Percentiles rank a stretch among this genome's conserved stretches.
phyloP scores from a whole-genome alignment of 192 early-diverging fungal genomes.

The Kappamyces sp. region DNA sequence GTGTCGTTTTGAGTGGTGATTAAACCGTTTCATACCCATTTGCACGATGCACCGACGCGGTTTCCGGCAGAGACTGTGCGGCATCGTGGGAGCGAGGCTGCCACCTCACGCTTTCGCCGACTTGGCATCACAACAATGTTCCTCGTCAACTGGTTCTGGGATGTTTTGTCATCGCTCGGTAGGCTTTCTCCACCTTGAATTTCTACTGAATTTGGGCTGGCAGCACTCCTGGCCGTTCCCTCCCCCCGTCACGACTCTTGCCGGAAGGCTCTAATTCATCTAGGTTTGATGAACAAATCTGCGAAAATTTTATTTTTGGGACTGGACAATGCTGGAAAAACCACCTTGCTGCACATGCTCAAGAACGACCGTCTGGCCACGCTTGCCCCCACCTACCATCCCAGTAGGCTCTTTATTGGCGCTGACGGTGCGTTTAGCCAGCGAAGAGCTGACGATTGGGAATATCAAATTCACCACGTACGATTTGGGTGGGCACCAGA shows the following conservation, averaged over 20 bases:
- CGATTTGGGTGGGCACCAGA: conserved; percentile 95
- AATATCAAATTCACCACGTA: conserved; percentile 97
- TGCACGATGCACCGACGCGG: neutral
- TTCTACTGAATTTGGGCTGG: neutral
- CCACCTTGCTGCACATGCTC: conserved; percentile 97
- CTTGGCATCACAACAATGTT: conserved; percentile 62
- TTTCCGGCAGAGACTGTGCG: neutral
- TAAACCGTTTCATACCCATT: neutral
- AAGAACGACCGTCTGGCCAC: conserved; percentile 97
- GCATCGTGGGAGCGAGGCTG: neutral
- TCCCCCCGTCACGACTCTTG: neutral
- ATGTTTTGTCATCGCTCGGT: conserved; percentile 86
- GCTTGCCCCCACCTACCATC: conserved; percentile 93
- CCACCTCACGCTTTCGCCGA: neutral
- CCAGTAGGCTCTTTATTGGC: conserved; percentile 60
- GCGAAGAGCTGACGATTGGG: conserved; percentile 95
- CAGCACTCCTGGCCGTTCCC: neutral
- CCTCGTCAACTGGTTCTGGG: conserved; percentile 96
- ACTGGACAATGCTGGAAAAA: conserved; percentile 97
- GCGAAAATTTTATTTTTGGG: conserved; percentile 98
- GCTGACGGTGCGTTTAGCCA: conserved; percentile 45
- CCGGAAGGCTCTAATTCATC: neutral
- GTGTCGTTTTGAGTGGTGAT: too few relatives aligned
- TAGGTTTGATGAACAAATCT: conserved; percentile 98
- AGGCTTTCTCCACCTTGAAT: conserved; percentile 25